These are phyloP conservation scores for Endothia cerciana DNA, from an alignment of 2,329 filamentous ascomycete genomes.

Conservation along the genomic window DNA sequence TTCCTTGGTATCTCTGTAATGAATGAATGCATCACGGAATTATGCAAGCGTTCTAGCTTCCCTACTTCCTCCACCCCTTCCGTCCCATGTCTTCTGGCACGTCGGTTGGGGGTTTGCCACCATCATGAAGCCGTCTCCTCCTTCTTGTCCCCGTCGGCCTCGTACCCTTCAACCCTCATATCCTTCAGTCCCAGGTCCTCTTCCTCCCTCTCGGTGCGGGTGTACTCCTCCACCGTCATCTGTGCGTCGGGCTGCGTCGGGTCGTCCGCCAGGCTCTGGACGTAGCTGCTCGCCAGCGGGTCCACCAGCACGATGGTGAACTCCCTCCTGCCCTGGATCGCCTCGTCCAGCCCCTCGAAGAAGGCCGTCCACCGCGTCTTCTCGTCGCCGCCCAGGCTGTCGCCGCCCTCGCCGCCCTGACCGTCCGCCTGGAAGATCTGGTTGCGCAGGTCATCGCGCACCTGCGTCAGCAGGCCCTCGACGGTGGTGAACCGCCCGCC, in stretches of 20 bases:
- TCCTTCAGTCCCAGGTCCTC: conserved; percentile 89
- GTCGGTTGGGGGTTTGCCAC: not conserved
- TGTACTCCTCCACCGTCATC: conserved; percentile 81
- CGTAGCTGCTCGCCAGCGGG: conserved; percentile 89
- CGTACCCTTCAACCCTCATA: conserved; percentile 91
- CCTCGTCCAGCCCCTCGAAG: conserved; percentile 75
- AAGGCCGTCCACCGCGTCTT: conserved; percentile 79
- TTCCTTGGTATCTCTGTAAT: conserved; percentile 28
- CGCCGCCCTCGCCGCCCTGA: conserved; percentile 70
- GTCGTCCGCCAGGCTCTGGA: conserved; percentile 84
- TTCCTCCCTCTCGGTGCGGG: conserved; percentile 87
- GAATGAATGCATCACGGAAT: not conserved
- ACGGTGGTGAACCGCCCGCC: conserved; percentile 97
- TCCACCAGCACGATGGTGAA: conserved; percentile 87
- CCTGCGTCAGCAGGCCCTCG: conserved; percentile 89
- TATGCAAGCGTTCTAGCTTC: not conserved
- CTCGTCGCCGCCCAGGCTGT: conserved; percentile 71
- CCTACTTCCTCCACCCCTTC: not conserved
- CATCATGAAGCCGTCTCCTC: conserved; percentile 31
- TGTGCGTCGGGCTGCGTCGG: conserved; percentile 73
- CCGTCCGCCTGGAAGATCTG: conserved; percentile 85
- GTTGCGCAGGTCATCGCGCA: conserved; percentile 83
- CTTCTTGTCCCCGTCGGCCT: conserved; percentile 42
- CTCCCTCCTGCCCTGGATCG: conserved; percentile 77
- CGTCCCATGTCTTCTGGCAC: not conserved